Evolutionary conservation across 176 grass and related monocot genomes (phyloP).

Genomic region (maize (Zea mays)): Zm-B73-REFERENCE-NAM-5.0 NC_050098.1:20440501-20441000

Average conservation of each 20-base stretch:
- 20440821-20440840: accelerated
- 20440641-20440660: slow-evolving; percentile 30
- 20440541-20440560: accelerated
- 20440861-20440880: neutral
- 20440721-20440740: neutral
- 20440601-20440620: slow-evolving; percentile 29
- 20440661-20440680: accelerated
- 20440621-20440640: neutral
- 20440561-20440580: neutral
- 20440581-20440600: accelerated
- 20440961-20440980: neutral
- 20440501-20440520: neutral
- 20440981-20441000: neutral
- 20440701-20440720: no score
- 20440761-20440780: neutral
- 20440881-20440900: neutral
- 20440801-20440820: slow-evolving; percentile 32
- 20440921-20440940: neutral
- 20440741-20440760: neutral
- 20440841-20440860: neutral
- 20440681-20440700: no score
- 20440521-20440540: neutral
- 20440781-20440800: neutral
- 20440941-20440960: neutral
- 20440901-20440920: neutral